Conservation (phyloP, 805 yeast genomes). For the Candida endomychidarum region DNA sequence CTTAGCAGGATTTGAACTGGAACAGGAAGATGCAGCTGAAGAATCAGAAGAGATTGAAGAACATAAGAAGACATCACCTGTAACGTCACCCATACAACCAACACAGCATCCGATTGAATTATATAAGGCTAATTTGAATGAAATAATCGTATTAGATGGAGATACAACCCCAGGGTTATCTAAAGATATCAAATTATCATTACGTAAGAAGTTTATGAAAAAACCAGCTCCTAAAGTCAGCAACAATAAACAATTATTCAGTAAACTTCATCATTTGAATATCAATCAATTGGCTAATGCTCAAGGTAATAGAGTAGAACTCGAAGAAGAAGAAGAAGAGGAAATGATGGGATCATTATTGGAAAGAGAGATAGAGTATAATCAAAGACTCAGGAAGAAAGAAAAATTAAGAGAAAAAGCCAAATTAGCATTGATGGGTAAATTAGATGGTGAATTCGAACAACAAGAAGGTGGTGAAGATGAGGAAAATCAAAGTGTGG, state of each 20-base stretch:
- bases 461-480: conserved; percentile 19
- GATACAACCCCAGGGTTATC: conserved; percentile 11
- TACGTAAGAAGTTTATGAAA: conserved; percentile 13
- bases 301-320: conserved; percentile 19
- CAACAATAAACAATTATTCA: conserved; percentile 8
- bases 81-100: conserved; percentile 14
- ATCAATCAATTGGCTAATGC: conserved; percentile 40
- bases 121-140: conserved; percentile 34
- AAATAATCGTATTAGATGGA: conserved; percentile 15
- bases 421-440: conserved; percentile 29
- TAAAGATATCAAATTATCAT: conserved; percentile 10
- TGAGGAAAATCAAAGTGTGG: conserved; percentile 6
- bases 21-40: conserved; percentile 8
- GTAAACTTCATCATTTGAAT: conserved; percentile 22
- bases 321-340: conserved; percentile 40
- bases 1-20: conserved; percentile 33
- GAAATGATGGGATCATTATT: conserved; percentile 45
- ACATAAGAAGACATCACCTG: conserved; percentile 8
- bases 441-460: conserved; percentile 17
- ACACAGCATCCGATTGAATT: conserved; percentile 30
- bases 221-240: conserved; percentile 2
- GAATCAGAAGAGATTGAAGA: conserved; percentile 2
- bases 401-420: conserved; percentile 42
- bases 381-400: conserved; percentile 41
- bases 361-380: conserved; percentile 53